Evolutionary conservation across 768 basidiomycete species (phyloP).

Genomic region (Fistulinella prunicolor): DNA sequence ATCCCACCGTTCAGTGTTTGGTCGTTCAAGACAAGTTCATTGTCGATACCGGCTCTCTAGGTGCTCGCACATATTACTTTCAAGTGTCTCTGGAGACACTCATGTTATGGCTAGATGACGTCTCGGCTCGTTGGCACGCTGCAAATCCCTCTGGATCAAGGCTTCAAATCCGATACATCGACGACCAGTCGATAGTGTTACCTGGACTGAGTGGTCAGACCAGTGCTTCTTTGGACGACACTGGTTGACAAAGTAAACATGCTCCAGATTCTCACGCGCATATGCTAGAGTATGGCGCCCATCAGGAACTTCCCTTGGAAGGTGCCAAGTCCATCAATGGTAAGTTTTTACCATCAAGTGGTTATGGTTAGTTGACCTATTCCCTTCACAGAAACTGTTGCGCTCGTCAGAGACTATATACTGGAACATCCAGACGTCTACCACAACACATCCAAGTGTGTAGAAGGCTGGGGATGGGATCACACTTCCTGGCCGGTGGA

Average conservation of each 20-base stretch:
- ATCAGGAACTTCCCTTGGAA: slow-evolving; percentile 60
- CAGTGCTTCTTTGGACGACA: no score
- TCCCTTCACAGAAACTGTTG: slow-evolving; percentile 51
- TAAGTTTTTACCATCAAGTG: slow-evolving; percentile 18
- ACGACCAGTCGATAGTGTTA: slow-evolving; percentile 51
- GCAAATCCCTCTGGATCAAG: slow-evolving; percentile 21
- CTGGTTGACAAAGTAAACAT: no score
- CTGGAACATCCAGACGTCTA: slow-evolving; percentile 54
- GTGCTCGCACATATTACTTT: slow-evolving; percentile 36
- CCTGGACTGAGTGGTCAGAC: slow-evolving; percentile 70
- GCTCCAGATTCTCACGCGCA: slow-evolving; percentile 83
- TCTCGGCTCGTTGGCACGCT: slow-evolving; percentile 40
- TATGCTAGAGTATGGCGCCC: slow-evolving; percentile 74
- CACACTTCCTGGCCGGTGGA: slow-evolving; percentile 70
- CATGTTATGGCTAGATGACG: no score
- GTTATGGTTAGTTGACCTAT: neutral
- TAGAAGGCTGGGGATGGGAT: slow-evolving; percentile 89
- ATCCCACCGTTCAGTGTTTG: slow-evolving; percentile 58
- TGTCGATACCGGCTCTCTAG: slow-evolving; percentile 50
- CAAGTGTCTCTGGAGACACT: slow-evolving; percentile 3
- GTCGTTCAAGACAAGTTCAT: slow-evolving; percentile 53
- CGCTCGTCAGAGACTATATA: slow-evolving; percentile 58
- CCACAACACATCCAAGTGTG: slow-evolving; percentile 54
- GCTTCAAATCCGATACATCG: slow-evolving; percentile 47
- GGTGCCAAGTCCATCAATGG: slow-evolving; percentile 61